Evolutionary conservation across 2,329 filamentous ascomycete species (phyloP), one percentile per base, ranked within the genome.

Genomic region (Neodidymelliopsis sp.): DNA sequence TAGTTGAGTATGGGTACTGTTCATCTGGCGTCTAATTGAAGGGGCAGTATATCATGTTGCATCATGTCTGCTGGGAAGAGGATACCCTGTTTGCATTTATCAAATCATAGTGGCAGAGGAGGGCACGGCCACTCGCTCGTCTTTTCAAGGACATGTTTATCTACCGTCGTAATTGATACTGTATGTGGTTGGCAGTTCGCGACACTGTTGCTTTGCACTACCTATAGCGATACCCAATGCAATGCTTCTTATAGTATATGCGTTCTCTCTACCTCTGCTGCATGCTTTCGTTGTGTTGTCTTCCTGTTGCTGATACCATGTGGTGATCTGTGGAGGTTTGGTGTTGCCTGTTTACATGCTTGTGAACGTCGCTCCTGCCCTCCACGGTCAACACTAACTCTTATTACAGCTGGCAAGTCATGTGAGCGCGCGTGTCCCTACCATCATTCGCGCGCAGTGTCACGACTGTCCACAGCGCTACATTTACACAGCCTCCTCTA

Each of bases 41-140:
- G n/a, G 34, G 28, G 47, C 34, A 30, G 24, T 18, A 48, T 41
- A 45, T 18, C 15, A 41, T 23, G 30, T 27, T 35, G 16, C 30
- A 36, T 33, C 30, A 50, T 40, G 35, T 16, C 40, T 45, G 20
- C 37, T 33, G 45, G 18, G 40, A 50, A 40, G 29, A 36, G 28
- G 35, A 50, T 45, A 50, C 47, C 40, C 39, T 28, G 41, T 30
- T 40, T 37, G 41, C 40, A 31, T 40, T 18, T 13, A 15, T 16
- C 20, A 31, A 30, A 11, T 28, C 20, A 13, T 24, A 13, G 35
- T 25, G 34, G 35, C 19, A 44, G 24, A 36, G 40, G 24, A 36
- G 23, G 10, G 12, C 24, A 31, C 22, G 22, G 25, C 20, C 35
- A 15, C 30, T 40, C 7, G 25, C 15, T 37, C 11, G 20, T 19